A percentile compares a stretch with the other conserved stretches of the same genome.
Evolutionary conservation across 495 filamentous ascomycete genomes (phyloP).

Genomic region (Trichoderma virens): DNA sequence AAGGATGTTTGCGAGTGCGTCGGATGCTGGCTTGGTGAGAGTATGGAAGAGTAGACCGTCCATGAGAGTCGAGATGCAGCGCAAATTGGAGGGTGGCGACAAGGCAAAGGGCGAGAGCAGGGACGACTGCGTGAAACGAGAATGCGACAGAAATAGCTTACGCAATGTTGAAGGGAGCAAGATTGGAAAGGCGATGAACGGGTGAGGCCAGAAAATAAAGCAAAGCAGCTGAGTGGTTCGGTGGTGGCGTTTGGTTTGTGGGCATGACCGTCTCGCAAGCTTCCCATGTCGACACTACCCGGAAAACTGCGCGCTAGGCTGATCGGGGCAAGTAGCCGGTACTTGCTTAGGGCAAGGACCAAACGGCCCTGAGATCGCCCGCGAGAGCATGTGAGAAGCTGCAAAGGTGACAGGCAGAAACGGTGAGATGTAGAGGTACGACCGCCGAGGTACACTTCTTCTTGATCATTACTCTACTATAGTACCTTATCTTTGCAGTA

Average conservation of each 20-base stretch:
- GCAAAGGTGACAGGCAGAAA: too few species aligned
- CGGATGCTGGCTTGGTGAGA: background rate
- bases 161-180: background rate
- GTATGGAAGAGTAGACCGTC: conserved; percentile 2
- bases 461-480: background rate
- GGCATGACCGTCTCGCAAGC: background rate
- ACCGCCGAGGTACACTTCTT: too few species aligned
- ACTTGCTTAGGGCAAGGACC: conserved; percentile 3
- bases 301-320: background rate
- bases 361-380: background rate
- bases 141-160: background rate
- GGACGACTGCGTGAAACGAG: background rate
- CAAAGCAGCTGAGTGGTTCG: background rate
- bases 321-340: background rate
- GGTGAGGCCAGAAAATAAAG: background rate
- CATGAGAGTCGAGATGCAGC: background rate
- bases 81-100: background rate
- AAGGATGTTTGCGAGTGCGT: background rate
- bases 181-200: background rate
- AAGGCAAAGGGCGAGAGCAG: background rate
- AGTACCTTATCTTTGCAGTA: background rate
- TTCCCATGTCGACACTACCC: background rate
- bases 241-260: conserved; percentile 3
- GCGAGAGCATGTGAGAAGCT: conserved; percentile 3
- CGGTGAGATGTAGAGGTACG: too few species aligned